A percentile compares a stretch with the other conserved stretches of the same genome.
Conservation (phyloP, 2,329 filamentous ascomycete species). For the Ceratocystiopsis sp. region DNA sequence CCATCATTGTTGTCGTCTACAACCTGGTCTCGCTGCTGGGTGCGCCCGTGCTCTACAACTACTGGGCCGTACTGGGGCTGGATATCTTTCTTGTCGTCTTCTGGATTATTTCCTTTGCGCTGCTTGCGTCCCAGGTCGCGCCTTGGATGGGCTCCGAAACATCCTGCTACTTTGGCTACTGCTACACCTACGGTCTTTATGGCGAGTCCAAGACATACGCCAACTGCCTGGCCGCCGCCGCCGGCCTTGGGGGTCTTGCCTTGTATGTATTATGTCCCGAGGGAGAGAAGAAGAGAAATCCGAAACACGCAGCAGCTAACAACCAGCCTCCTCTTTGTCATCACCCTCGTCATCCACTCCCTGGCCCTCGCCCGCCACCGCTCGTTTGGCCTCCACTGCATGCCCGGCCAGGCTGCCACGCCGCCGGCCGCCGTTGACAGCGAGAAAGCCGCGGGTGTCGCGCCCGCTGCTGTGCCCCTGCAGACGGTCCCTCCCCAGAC, state of each 20-base stretch:
- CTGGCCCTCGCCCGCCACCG: conserved; percentile 27
- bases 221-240: conserved; percentile 17
- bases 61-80: conserved; percentile 33
- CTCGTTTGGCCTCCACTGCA: conserved; percentile 23
- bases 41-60: conserved; percentile 29
- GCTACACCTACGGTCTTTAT: conserved; percentile 10
- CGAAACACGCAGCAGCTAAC: not conserved
- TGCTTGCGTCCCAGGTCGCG: conserved; percentile 22
- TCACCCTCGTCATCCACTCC: conserved; percentile 23
- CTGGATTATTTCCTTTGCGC: conserved; percentile 30
- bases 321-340: conserved; percentile 26
- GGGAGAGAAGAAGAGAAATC: too few species aligned
- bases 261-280: conserved; percentile 20
- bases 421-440: conserved; percentile 5
- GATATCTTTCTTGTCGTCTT: conserved; percentile 34
- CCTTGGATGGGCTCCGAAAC: conserved; percentile 9
- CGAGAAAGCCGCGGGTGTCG: conserved; percentile 8
- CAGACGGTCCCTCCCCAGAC: not conserved
- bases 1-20: conserved; percentile 29
- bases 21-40: conserved; percentile 25
- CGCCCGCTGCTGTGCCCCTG: not conserved
- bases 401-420: conserved; percentile 12
- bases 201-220: conserved; percentile 7
- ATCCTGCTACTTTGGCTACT: conserved; percentile 13
- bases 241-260: conserved; percentile 23